These are phyloP conservation scores for Cavenderia fasciculata DNA, from an alignment of 78 protist species.

Conservation along the genomic window DNA sequence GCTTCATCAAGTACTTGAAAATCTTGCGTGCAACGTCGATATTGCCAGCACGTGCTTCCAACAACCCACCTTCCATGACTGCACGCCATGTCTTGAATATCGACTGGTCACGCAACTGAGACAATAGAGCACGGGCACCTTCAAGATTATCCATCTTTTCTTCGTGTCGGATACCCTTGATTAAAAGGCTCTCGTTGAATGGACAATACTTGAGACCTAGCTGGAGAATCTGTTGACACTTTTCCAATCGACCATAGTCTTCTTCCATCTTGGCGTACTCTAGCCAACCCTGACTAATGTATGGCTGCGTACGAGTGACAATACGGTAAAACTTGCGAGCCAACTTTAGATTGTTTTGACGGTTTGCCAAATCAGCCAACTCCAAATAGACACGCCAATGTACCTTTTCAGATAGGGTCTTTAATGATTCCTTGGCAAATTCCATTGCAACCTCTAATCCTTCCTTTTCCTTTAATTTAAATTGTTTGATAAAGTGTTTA, in stretches of 20 bases:
- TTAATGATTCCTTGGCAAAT: slow-evolving; percentile 42
- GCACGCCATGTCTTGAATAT: slow-evolving; percentile 90
- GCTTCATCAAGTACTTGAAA: slow-evolving; percentile 88
- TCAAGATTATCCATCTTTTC: slow-evolving; percentile 85
- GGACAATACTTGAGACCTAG: slow-evolving; percentile 85
- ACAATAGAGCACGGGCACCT: slow-evolving; percentile 82
- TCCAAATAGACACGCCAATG: slow-evolving; percentile 88
- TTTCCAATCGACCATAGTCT: slow-evolving; percentile 84
- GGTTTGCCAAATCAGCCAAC: slow-evolving; percentile 85
- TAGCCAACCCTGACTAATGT: slow-evolving; percentile 86
- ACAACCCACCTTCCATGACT: slow-evolving; percentile 92
- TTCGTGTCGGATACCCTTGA: slow-evolving; percentile 82
- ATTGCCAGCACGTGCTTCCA: slow-evolving; percentile 92
- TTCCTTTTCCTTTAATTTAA: slow-evolving; percentile 62
- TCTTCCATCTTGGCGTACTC: slow-evolving; percentile 94
- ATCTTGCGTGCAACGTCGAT: slow-evolving; percentile 82
- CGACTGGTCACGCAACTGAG: slow-evolving; percentile 69
- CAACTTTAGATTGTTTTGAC: slow-evolving; percentile 65
- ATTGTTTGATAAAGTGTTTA: slow-evolving; percentile 61
- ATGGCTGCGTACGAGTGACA: slow-evolving; percentile 70
- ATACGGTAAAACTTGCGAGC: slow-evolving; percentile 76
- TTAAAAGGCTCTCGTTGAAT: slow-evolving; percentile 81
- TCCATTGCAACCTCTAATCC: slow-evolving; percentile 74
- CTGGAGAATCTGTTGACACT: slow-evolving; percentile 83
- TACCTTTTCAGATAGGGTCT: slow-evolving; percentile 55